Base-by-base conservation (phyloP, 176 grass and related monocot species). In the Juncus effusus region DNA sequence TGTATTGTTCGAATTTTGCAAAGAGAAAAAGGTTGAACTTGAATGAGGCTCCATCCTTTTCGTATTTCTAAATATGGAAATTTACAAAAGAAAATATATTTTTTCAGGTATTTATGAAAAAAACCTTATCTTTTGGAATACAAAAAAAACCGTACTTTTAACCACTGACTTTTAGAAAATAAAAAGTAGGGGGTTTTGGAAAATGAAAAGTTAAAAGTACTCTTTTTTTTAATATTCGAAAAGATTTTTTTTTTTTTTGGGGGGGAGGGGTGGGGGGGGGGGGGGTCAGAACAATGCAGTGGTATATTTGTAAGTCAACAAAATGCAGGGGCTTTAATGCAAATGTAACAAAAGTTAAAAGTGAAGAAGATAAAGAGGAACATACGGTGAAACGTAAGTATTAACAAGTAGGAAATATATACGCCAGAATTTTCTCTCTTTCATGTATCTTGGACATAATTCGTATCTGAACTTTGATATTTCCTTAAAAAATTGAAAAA, bases 401-500 rank as follows among this genome's bases (percentile, higher is more conserved):
- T 94, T 89, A 41, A 99, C 86, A 62, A 99, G 86, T 38, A 87
- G 68, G 62, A 94, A 99, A 66, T 99, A 99, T 80, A 99, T 62
- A 64, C 69, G 60, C 95, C 95, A 99, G 73, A 99, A 99, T 81
- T 99, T 94, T 74, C 95, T 69, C 81, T 99, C 95, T 77, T 94
- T 99, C 95, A 99, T 99, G 71, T 85, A 90, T 64, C 95, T 81
- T 75, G 95, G 94, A 61, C 95, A 99, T 69, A 99, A 63, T 39
- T 94, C 89, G 80, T 97, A 97, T 92, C 93, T 86, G 78, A 97
- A 97, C 75, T 89, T 97, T 14, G 93, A 97, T 73, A 97, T 97
- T 92, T 97, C 93, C 93, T 97, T 79, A 73, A 82, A 79, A 16
- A 77, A 56, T 66, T 77, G 64, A 51, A 38, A 76, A 38, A 44